Conservation (phyloP, 148 eudicot species). For the Diospyros lotus region DNA sequence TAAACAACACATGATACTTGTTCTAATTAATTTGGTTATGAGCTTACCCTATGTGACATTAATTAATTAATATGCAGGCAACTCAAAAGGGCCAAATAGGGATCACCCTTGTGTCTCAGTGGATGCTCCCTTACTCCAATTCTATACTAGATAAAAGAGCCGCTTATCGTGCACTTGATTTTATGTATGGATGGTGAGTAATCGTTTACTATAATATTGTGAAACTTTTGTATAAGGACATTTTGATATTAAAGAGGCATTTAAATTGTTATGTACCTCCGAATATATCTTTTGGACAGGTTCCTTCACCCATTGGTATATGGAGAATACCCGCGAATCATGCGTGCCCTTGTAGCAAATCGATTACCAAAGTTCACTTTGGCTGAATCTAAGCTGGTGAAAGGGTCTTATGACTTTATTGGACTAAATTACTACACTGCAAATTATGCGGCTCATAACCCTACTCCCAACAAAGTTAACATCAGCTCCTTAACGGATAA, state of each 20-base stretch:
- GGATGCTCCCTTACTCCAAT: constrained; percentile 38
- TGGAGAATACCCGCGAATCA: not conserved
- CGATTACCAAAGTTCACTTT: not conserved
- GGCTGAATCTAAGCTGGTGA: not conserved
- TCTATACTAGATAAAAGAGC: constrained; percentile 14
- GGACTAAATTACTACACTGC: constrained; percentile 4
- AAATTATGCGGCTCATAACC: not conserved
- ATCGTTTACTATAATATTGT: too few relatives aligned
- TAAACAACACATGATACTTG: not conserved
- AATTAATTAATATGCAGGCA: constrained; percentile 12
- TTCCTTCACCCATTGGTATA: too few relatives aligned
- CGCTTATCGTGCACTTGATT: constrained; percentile 45
- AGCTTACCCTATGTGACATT: too few relatives aligned
- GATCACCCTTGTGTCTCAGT: constrained; percentile 32
- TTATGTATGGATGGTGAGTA: constrained; percentile 56
- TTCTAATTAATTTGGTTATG: too few relatives aligned
- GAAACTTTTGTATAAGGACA: not conserved
- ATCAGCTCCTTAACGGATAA: not conserved
- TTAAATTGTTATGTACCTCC: too few relatives aligned
- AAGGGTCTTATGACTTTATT: constrained; percentile 2
- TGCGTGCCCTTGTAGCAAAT: not conserved
- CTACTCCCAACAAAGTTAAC: not conserved
- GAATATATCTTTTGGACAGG: too few relatives aligned
- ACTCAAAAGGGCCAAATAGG: constrained; percentile 56
- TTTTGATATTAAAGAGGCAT: not conserved